A percentile compares a stretch with the other conserved stretches of the same genome.
Evolutionary conservation across 108 stramenopile species (phyloP).

Genomic region (Hondaea fermentalgiana): DNA sequence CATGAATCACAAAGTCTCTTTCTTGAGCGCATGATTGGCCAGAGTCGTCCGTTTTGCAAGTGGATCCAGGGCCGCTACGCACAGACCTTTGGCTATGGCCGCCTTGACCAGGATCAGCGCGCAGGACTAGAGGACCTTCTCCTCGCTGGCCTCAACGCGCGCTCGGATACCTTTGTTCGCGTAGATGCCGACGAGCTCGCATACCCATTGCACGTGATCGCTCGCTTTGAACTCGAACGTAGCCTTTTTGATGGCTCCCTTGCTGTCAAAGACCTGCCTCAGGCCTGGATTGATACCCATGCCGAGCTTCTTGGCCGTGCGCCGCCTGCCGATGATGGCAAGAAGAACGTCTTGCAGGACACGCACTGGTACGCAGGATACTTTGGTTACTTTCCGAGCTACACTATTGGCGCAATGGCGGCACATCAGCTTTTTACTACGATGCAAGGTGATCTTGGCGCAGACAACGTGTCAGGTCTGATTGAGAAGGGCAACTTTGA

Average conservation of each 20-base stretch:
- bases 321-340: constrained; percentile 57
- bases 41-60: constrained; percentile 58
- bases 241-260: constrained; percentile 64
- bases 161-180: constrained; percentile 59
- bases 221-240: constrained; percentile 73
- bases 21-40: constrained; percentile 78
- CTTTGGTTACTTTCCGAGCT: constrained; percentile 84
- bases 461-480: constrained; percentile 51
- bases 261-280: constrained; percentile 59
- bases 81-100: constrained; percentile 48
- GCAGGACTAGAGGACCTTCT: constrained; percentile 49
- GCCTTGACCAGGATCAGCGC: constrained; percentile 32
- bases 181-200: constrained; percentile 85
- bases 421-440: constrained; percentile 71
- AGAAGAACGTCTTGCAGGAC: constrained; percentile 72
- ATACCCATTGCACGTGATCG: constrained; percentile 81
- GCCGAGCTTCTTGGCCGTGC: constrained; percentile 60
- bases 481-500: constrained; percentile 67
- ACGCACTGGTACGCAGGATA: constrained; percentile 69
- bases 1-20: constrained; percentile 80
- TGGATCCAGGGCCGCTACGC: constrained; percentile 56
- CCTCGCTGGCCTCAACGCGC: constrained; percentile 67
- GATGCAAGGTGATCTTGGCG: constrained; percentile 48
- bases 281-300: constrained; percentile 68
- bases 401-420: constrained; percentile 72